These are phyloP conservation scores for Cyamopsis tetragonoloba DNA, from an alignment of 306 rosid species.

Conservation along the genomic window DNA sequence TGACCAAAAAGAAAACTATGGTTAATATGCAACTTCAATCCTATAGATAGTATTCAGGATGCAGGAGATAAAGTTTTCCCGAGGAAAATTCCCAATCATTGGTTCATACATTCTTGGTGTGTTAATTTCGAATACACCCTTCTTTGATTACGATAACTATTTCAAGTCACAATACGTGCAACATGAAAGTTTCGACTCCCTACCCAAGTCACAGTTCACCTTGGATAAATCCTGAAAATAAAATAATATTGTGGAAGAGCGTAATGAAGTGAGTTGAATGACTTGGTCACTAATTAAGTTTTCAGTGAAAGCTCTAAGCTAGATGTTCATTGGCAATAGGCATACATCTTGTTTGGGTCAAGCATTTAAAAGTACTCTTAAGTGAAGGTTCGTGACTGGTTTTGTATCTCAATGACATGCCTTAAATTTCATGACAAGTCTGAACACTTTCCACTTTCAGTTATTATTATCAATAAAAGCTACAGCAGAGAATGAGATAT, in stretches of 20 bases:
- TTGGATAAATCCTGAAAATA: not conserved
- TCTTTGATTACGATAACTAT: not conserved
- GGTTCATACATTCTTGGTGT: not conserved
- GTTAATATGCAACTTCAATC: conserved; percentile 15
- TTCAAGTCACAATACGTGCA: conserved; percentile 9
- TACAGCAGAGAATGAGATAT: not conserved
- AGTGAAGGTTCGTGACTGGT: not conserved
- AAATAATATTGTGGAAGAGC: not conserved
- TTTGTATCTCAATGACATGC: conserved; percentile 1
- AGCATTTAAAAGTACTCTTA: not conserved
- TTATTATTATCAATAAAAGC: not conserved
- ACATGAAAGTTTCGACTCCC: not conserved
- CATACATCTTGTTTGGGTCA: not conserved
- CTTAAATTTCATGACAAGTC: conserved; percentile 13
- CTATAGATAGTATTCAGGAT: conserved; percentile 3
- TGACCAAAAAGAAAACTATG: too few relatives aligned
- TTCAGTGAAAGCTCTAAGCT: not conserved
- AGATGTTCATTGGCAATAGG: conserved; percentile 5
- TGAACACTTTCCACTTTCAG: conserved; percentile 12
- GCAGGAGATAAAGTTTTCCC: not conserved
- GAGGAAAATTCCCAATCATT: not conserved
- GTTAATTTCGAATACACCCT: not conserved
- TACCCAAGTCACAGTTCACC: not conserved
- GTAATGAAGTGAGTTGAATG: not conserved
- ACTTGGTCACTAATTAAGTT: not conserved